Base-by-base conservation (phyloP, 2,329 filamentous ascomycete genomes). In the Aspergillus alliaceus region DNA sequence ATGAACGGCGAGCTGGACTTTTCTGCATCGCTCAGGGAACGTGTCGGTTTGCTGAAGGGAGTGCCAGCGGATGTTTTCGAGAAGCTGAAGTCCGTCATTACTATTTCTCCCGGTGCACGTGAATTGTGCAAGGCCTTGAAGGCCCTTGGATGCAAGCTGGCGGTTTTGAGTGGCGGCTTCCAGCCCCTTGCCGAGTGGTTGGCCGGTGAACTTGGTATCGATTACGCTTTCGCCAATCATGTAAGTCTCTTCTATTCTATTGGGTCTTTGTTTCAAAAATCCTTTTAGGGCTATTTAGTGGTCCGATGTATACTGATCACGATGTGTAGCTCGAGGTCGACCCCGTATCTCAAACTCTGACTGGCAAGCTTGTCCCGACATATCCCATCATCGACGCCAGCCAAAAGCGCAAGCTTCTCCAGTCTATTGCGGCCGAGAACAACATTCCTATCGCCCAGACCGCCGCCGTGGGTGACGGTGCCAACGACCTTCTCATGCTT, bases 1-100 rank as follows among this genome's bases (percentile, higher is more conserved):
- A 99, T 99, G 95, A 88, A 93, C 64, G 95, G 95, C 59, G 93
- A 98, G 78, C 82, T 98, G 34, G 93, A 97, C 73, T 99, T 99
- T 66, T 87, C 93, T 52, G 84, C 85, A 0, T 93, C 90, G 1
- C 86, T 99, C 69, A 86, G 87, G 57, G 90, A 90, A 72, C 85
- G 95, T 20, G 91, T 96, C 27, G 83, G 83, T 39, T 81, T 98
- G 42, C 84, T 99, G 39, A 89, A 88, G 66, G 93, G 93, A 31
- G 86, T 97, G 7, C 86, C 90, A 0, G 86, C 84, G 9, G 85
- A 85, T 55, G 88, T 98, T 15, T 96, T 96, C 67, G 86, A 91
- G 58, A 84, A 89, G 58, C 81, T 99, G 37, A 87, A 89, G 65
- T 80, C 84, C 0, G 82, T 89, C 0, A 86, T 99, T 53, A 88